Evolutionary conservation across 306 rosid genomes (phyloP).

Genomic region (Erythrophleum fordii): DNA sequence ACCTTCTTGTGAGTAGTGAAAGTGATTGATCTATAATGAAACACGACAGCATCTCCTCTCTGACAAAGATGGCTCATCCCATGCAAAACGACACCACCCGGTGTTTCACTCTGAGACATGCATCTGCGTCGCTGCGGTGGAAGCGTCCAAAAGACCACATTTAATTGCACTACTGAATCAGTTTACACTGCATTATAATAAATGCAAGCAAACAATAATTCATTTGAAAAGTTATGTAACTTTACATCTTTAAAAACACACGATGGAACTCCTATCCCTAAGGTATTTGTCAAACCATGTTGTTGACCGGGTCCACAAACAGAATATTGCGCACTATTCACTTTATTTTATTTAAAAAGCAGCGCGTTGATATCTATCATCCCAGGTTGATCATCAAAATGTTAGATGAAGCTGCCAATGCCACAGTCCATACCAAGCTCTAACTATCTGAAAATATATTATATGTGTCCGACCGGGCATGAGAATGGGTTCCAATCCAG

Average conservation of each 20-base stretch:
- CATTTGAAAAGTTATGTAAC: too few species aligned
- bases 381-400: background rate
- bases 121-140: background rate
- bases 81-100: background rate
- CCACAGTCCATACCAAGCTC: background rate
- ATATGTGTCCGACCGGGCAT: background rate
- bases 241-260: too few species aligned
- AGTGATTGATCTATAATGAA: background rate
- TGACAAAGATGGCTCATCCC: background rate
- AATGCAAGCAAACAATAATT: background rate
- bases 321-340: background rate
- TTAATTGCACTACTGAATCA: background rate
- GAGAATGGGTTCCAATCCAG: background rate
- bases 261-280: background rate
- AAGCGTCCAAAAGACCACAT: background rate
- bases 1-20: background rate
- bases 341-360: too few species aligned
- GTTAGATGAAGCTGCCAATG: background rate
- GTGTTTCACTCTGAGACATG: too few species aligned
- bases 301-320: background rate
- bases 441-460: background rate
- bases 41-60: background rate
- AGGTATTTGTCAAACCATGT: background rate
- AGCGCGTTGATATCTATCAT: background rate
- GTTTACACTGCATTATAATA: too few species aligned